A percentile compares a stretch with the other conserved stretches of the same genome.
phyloP scores from a whole-genome alignment of 495 filamentous ascomycete species.

The Trichocladium uniseriatum region DNA sequence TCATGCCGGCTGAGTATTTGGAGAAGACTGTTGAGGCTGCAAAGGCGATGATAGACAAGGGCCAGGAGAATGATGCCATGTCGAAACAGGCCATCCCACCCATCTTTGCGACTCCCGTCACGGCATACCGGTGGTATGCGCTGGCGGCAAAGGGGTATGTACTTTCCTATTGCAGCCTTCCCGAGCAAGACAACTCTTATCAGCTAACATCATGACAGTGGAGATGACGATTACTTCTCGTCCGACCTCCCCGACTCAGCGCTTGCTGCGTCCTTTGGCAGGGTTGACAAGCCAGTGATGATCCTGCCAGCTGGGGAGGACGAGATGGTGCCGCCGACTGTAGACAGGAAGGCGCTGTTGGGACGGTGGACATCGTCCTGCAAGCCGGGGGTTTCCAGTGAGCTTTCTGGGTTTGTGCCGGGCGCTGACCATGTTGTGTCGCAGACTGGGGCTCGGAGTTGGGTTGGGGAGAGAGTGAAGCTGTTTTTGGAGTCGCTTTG shows the following conservation, averaged over 20 bases:
- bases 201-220: slow-evolving; percentile 21
- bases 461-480: slow-evolving; percentile 20
- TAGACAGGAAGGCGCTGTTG: slow-evolving; percentile 58
- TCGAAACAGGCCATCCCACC: slow-evolving; percentile 38
- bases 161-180: neutral
- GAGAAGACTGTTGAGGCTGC: slow-evolving; percentile 44
- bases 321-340: slow-evolving; percentile 49
- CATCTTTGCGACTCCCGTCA: slow-evolving; percentile 48
- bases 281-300: slow-evolving; percentile 42
- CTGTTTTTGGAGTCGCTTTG: slow-evolving; percentile 16
- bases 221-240: slow-evolving; percentile 76
- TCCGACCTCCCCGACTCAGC: slow-evolving; percentile 51
- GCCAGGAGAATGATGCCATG: slow-evolving; percentile 43
- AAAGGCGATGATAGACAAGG: slow-evolving; percentile 39
- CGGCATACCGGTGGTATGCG: slow-evolving; percentile 55
- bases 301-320: slow-evolving; percentile 59
- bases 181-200: neutral
- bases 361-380: slow-evolving; percentile 43
- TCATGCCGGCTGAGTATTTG: slow-evolving; percentile 36
- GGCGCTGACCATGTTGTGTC: slow-evolving; percentile 27
- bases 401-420: slow-evolving; percentile 24
- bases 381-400: slow-evolving; percentile 10
- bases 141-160: slow-evolving; percentile 45
- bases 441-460: slow-evolving; percentile 18
- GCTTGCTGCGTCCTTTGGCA: slow-evolving; percentile 47